phyloP scores from a whole-genome alignment of 257 asterid genomes.

The Catharanthus roseus region DNA sequence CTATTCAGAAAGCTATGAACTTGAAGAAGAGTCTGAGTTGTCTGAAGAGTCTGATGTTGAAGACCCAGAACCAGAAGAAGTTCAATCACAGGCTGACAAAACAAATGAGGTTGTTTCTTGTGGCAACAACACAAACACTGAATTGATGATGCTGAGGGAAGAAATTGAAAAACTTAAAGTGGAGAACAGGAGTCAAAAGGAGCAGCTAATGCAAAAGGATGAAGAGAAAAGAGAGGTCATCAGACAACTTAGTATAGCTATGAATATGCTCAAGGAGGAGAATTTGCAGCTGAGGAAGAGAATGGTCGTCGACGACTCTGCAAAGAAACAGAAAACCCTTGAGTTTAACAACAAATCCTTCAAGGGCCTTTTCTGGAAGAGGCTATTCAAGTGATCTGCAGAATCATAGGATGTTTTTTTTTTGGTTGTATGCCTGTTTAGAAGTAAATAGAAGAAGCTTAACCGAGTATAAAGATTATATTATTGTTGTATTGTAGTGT shows the following conservation, averaged over 20 bases:
- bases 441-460: constrained; percentile 6
- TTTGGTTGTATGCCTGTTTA: constrained; percentile 3
- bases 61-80: constrained; percentile 57
- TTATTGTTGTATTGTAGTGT: background rate
- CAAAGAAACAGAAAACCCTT: constrained; percentile 32
- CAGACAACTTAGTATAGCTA: constrained; percentile 64
- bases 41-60: constrained; percentile 69
- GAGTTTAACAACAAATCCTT: constrained; percentile 29
- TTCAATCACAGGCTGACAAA: background rate
- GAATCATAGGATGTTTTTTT: constrained; percentile 13
- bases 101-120: constrained; percentile 21
- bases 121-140: constrained; percentile 15
- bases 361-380: constrained; percentile 55
- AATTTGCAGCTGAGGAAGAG: constrained; percentile 44
- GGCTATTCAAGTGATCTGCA: constrained; percentile 44
- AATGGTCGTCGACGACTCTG: constrained; percentile 22
- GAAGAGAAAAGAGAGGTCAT: constrained; percentile 89
- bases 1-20: constrained; percentile 65
- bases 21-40: constrained; percentile 54
- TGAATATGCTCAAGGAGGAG: constrained; percentile 68
- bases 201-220: constrained; percentile 54
- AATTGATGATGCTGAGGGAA: constrained; percentile 34
- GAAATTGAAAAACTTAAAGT: constrained; percentile 52
- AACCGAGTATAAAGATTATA: background rate
- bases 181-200: constrained; percentile 46